Evolutionary conservation across 139 green algal genomes (phyloP).

Genomic region (Coccomyxa sp.): DNA sequence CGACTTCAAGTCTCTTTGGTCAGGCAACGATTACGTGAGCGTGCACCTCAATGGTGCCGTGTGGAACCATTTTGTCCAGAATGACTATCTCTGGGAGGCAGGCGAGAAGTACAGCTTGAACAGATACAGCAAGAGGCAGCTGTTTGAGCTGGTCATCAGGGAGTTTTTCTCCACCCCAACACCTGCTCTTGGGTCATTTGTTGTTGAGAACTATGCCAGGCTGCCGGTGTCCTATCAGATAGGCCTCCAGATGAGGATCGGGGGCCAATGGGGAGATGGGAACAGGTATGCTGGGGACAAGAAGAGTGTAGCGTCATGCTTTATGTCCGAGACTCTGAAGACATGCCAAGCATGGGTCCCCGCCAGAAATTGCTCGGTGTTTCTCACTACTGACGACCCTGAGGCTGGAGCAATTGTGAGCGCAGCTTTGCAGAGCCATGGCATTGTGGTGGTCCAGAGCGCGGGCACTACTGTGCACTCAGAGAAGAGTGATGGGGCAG

Average conservation of each 20-base stretch:
- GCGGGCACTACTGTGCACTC: background rate
- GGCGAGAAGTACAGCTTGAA: background rate
- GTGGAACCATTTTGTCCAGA: background rate
- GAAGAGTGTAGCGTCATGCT: background rate
- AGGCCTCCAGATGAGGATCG: background rate
- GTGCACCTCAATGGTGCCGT: background rate
- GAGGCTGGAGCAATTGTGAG: background rate
- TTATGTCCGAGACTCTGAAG: background rate
- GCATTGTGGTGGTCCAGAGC: background rate
- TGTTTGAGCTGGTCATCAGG: background rate
- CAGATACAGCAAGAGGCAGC: background rate
- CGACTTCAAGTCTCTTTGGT: background rate
- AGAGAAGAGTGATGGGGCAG: background rate
- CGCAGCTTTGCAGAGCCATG: background rate
- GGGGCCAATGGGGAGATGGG: background rate
- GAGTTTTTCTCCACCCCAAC: background rate
- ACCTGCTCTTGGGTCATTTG: background rate
- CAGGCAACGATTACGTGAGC: background rate
- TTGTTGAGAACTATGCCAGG: background rate
- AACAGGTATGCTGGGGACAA: background rate
- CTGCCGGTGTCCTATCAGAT: background rate
- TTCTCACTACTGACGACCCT: background rate
- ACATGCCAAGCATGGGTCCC: background rate
- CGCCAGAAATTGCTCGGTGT: background rate
- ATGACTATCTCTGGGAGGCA: background rate